Evolutionary conservation across 2,329 filamentous ascomycete species (phyloP).

Genomic region (Phaeophleospora eucalypticola): DNA sequence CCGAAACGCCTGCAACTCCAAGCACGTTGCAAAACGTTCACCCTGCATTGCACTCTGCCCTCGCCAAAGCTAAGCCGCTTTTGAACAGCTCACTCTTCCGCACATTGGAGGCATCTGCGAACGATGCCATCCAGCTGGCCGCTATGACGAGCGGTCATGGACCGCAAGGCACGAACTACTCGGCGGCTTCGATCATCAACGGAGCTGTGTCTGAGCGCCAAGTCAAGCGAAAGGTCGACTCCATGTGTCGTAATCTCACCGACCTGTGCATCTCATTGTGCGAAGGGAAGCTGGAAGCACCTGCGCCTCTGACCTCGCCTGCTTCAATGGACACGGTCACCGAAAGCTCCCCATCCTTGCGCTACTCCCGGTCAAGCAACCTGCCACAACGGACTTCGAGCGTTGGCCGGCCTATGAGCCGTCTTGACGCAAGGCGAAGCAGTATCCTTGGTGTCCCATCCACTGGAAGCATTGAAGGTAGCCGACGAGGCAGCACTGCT

Average conservation of each 20-base stretch:
- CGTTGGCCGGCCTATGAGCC: conserved; percentile 35
- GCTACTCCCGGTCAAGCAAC: conserved; percentile 3
- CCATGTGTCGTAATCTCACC: conserved; percentile 85
- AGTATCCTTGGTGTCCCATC: conserved; percentile 31
- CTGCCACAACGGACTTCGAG: neutral
- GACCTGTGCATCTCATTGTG: conserved; percentile 81
- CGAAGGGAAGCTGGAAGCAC: conserved; percentile 35
- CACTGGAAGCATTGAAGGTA: conserved; percentile 16
- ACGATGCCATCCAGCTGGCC: conserved; percentile 75
- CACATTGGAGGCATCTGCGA: conserved; percentile 73
- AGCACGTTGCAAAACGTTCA: conserved; percentile 57
- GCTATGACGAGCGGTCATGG: conserved; percentile 71
- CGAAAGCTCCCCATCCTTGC: conserved; percentile 8
- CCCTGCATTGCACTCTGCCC: conserved; percentile 73
- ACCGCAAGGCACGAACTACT: conserved; percentile 58
- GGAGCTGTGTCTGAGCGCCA: conserved; percentile 72
- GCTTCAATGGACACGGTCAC: conserved; percentile 13
- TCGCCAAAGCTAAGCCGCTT: conserved; percentile 70
- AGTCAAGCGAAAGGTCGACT: conserved; percentile 83
- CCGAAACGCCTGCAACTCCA: conserved; percentile 35
- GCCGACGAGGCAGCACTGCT: conserved; percentile 30
- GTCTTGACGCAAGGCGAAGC: conserved; percentile 44
- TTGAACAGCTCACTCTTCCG: conserved; percentile 69
- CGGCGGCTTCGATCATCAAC: conserved; percentile 61
- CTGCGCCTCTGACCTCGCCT: conserved; percentile 21